Evolutionary conservation across 805 yeast genomes (phyloP), one percentile per base, ranked within the genome.

Genomic region (Cyberlindnera euphorbiiphila): DNA sequence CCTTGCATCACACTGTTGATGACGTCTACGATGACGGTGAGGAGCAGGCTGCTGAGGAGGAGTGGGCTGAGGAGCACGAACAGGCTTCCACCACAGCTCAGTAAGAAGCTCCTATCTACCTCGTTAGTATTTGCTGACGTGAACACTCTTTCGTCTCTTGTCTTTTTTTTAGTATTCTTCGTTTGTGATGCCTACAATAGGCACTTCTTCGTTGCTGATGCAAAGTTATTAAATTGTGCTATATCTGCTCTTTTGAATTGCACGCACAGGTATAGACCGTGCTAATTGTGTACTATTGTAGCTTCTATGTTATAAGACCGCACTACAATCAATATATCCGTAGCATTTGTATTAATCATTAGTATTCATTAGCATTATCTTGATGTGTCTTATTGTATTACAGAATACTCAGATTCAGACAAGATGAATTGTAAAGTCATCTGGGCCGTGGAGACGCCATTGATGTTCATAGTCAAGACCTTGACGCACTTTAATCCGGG

Each of bases 1-100:
- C 94, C 13, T 78, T 86, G 68, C 86, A 84, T 59, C 86, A 82
- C 53, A 73, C 81, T 41, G 74, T 71, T 43, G 81, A 83, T 42
- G 89, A 81, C 26, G 75, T 66, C 42, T 70, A 74, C 55, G 75
- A 67, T 12, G 68, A 60, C 26, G 69, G 59, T 34, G 67, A 65
- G 46, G 64, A 59, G 41, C 67, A 65, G 47, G 65, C 59, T 48
- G 69, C 60, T 25, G 66, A 61, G 46, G 66, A 60, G 37, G 68
- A 44, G 43, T 50, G 56, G 54, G 59, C 56, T 25, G 47, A 25
- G 18, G 50, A 50, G 42, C 49, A 44, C 37, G 54, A 37, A 25
- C 43, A 47, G 36, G 46, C 40, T 31, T 32, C 30, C 12, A n/a
- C n/a, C n/a, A n/a, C n/a, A n/a, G 35, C 41, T 22, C 35, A 36